Conservation (phyloP, 2,329 filamentous ascomycete species). For the Alternaria sp. region DNA sequence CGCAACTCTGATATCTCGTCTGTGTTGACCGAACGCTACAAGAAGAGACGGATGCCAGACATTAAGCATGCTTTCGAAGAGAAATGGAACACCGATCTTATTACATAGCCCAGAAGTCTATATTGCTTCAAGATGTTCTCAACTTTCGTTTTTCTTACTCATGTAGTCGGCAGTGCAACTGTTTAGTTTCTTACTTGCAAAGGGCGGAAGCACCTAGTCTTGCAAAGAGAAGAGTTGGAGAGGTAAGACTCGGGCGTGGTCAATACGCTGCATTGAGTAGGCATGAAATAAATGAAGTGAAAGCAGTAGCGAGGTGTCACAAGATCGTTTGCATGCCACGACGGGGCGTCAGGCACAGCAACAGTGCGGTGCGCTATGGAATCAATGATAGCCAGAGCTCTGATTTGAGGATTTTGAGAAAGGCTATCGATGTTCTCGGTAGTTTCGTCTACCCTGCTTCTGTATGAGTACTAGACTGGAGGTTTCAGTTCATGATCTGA, state of each 20-base stretch:
- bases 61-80: not conserved
- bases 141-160: not conserved
- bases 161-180: not conserved
- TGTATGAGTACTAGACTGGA: not conserved
- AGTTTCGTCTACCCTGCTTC: not conserved
- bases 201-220: not conserved
- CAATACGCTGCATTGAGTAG: not conserved
- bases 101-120: not conserved
- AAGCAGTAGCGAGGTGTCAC: not conserved
- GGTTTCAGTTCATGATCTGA: not conserved
- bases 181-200: not conserved
- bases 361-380: not conserved
- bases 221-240: not conserved
- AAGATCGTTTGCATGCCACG: not conserved
- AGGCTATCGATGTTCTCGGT: not conserved
- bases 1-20: too few relatives aligned
- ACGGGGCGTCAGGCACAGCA: not conserved
- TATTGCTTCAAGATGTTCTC: not conserved
- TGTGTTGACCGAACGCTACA: not conserved
- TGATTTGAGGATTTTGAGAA: not conserved
- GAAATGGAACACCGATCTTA: not conserved
- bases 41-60: not conserved
- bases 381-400: not conserved
- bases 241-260: not conserved
- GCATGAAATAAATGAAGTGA: not conserved